phyloP scores from a whole-genome alignment of 306 rosid genomes.

The Quercus glauca region DNA sequence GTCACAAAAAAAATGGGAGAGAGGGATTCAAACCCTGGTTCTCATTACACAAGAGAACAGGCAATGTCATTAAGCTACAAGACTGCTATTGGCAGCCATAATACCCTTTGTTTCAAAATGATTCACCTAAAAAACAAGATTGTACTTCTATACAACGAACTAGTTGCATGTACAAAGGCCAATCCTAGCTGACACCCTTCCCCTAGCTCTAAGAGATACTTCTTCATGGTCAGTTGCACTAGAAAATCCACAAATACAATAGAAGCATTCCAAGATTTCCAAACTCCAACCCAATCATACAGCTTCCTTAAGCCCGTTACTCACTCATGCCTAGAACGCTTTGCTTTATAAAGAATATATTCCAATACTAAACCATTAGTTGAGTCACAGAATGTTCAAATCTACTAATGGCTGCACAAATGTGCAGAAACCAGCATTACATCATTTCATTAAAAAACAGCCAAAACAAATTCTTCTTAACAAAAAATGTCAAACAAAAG shows the following conservation, averaged over 20 bases:
- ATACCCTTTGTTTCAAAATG: neutral
- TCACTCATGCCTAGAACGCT: no score
- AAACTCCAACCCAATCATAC: neutral
- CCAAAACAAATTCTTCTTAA: neutral
- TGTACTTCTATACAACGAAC: neutral
- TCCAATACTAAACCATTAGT: no score
- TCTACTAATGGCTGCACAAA: no score
- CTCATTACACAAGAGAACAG: no score
- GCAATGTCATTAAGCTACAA: no score
- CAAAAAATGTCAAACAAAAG: neutral
- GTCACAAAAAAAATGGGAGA: no score
- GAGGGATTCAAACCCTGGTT: no score
- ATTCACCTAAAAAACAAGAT: neutral
- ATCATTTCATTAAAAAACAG: neutral
- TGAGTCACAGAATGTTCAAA: no score
- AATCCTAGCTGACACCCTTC: no score
- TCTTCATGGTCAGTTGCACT: neutral
- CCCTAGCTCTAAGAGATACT: neutral
- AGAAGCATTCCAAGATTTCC: neutral
- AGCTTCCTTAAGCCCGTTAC: no score
- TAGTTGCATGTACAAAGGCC: neutral
- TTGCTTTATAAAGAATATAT: no score
- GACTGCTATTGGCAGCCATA: neutral
- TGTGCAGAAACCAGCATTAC: no score
- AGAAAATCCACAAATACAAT: neutral